Conservation (phyloP, 768 basidiomycete genomes). For the Fistulinella prunicolor region DNA sequence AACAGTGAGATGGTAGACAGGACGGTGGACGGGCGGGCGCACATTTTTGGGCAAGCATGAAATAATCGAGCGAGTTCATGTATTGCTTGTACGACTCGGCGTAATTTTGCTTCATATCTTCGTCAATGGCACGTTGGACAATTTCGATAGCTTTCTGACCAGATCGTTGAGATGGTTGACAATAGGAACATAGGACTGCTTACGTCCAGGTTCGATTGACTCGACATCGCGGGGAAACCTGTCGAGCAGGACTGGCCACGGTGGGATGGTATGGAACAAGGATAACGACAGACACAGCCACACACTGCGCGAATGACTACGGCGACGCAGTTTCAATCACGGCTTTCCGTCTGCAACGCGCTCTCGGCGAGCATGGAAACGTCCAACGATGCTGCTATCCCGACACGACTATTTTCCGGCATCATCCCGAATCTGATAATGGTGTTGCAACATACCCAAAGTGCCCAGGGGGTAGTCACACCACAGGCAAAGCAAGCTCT, state of each 20-base stretch:
- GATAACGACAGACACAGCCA: slow-evolving; percentile 18
- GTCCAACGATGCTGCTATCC: slow-evolving; percentile 26
- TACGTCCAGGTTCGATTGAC: slow-evolving; percentile 48
- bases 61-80: slow-evolving; percentile 95
- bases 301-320: neutral
- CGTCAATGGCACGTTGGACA: slow-evolving; percentile 89
- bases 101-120: slow-evolving; percentile 92
- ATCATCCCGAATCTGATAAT: slow-evolving; percentile 59
- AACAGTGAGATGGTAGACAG: neutral
- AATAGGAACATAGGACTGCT: slow-evolving; percentile 11
- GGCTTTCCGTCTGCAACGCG: neutral
- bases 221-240: slow-evolving; percentile 35
- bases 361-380: slow-evolving; percentile 8
- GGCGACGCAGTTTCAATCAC: neutral
- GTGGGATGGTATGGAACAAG: neutral
- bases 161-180: slow-evolving; percentile 16
- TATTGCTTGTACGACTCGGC: slow-evolving; percentile 92
- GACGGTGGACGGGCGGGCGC: slow-evolving; percentile 3
- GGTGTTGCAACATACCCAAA: slow-evolving; percentile 59
- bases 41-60: slow-evolving; percentile 97
- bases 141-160: slow-evolving; percentile 80
- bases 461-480: slow-evolving; percentile 50
- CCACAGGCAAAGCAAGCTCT: slow-evolving; percentile 64
- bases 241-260: neutral
- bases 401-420: slow-evolving; percentile 49